Base-by-base conservation (phyloP, 148 eudicot genomes). In the Suaeda aralocaspica region DNA sequence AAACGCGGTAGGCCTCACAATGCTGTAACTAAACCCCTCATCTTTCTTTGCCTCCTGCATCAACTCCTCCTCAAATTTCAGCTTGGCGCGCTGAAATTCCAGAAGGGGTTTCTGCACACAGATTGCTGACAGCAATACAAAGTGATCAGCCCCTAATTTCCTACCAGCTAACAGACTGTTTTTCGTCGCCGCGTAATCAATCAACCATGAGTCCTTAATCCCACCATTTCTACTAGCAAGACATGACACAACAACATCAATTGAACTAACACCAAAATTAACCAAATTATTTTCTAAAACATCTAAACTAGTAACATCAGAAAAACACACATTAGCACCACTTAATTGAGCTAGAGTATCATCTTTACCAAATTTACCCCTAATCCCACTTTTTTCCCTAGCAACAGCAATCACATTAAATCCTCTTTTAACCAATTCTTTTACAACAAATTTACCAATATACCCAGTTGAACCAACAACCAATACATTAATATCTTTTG, bases 381-480 rank as follows among this genome's bases (percentile, higher is more conserved):
- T 84, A 68, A 76, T 90, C 8, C 98, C 98, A 82, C 92, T 90
- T 71, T 59, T 89, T 68, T 92, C 94, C 64, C 98, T 87, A 12
- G 90, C 89, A 85, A 88, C 79, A 39, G 94, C 90, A 15, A 92
- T 92, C 15, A 92, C 98, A 85, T 90, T 90, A 75, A 83, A 92
- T 76, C 98, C 95, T 78, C 96, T 87, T 0, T 73, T 82, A 26
- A 88, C 82, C 59, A 90, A 62, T 76, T 93, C 98, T 70, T 79
- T 84, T 34, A 87, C 96, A 11, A 90, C 98, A 83, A 86, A 90
- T 50, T 85, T 93, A 1, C 96, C 96, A 76, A 93, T 93, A 53
- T 93, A 93, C 75, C 98, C 98, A 70, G 96, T 93, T 77, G 98
- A 88, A 33, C 98, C 98, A 74, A 85, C 96, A 62, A 93, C 90